A percentile compares a stretch with the other conserved stretches of the same genome.
Evolutionary conservation across 257 asterid genomes (phyloP).

Genomic region (Linderniella brevidens): DNA sequence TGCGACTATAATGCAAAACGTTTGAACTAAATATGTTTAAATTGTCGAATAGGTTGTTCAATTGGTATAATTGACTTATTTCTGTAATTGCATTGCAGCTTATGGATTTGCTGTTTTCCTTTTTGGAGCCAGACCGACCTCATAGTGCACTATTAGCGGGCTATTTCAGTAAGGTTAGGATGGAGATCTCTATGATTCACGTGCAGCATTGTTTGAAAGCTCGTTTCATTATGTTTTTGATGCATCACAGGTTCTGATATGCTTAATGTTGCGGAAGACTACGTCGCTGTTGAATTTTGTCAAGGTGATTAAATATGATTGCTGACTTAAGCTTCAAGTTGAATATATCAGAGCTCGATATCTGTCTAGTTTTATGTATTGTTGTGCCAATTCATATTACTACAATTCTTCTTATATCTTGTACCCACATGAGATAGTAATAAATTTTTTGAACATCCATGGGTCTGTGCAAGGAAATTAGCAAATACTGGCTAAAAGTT

Average conservation of each 20-base stretch:
- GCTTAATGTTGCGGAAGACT: conserved; percentile 18
- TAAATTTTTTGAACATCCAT: too few relatives aligned
- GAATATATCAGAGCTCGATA: too few relatives aligned
- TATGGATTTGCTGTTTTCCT: conserved; percentile 86
- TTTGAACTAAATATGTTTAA: conserved; percentile 5
- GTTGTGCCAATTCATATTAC: neutral
- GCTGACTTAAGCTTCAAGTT: neutral
- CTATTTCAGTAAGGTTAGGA: conserved; percentile 84
- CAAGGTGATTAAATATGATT: conserved; percentile 30
- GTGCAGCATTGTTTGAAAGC: conserved; percentile 10
- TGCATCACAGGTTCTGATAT: conserved; percentile 65
- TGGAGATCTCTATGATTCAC: conserved; percentile 5
- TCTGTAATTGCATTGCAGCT: conserved; percentile 38
- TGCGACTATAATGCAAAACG: conserved; percentile 16
- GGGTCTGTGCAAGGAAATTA: too few relatives aligned
- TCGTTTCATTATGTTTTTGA: conserved; percentile 15
- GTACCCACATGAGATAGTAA: too few relatives aligned
- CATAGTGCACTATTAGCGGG: conserved; percentile 92
- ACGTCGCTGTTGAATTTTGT: conserved; percentile 20
- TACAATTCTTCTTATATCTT: too few relatives aligned
- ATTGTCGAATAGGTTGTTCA: conserved; percentile 10
- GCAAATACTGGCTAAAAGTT: too few relatives aligned
- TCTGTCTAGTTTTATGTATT: too few relatives aligned
- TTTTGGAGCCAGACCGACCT: conserved; percentile 73
- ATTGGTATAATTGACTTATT: neutral